Conservation (phyloP, 1,284 basidiomycete genomes). For the Apiotrichum akiyoshidainum region DNA sequence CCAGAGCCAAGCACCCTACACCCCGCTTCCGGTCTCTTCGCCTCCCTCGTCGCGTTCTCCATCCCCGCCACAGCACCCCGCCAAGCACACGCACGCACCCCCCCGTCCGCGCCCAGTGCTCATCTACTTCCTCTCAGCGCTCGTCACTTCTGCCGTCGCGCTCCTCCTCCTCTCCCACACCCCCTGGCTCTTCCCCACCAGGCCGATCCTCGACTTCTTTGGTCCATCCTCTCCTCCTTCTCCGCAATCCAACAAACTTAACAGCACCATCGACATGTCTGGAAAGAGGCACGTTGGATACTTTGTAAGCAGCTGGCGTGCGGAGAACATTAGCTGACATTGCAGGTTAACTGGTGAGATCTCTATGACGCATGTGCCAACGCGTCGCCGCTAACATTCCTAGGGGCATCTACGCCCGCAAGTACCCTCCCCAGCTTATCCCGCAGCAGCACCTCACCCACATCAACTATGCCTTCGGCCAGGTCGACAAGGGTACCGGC, state of each 20-base stretch:
- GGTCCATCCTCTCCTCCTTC: background rate
- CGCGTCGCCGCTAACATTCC: background rate
- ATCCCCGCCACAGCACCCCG: background rate
- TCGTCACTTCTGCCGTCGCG: background rate
- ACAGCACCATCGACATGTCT: constrained; percentile 5
- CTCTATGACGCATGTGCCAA: background rate
- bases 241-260: background rate
- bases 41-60: background rate
- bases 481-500: constrained; percentile 66
- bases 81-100: too few relatives aligned
- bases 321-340: background rate
- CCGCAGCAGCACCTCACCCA: constrained; percentile 69
- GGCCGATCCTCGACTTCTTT: background rate
- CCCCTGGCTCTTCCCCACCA: constrained; percentile 3
- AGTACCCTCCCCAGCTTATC: constrained; percentile 67
- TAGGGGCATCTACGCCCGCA: constrained; percentile 90
- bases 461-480: constrained; percentile 86
- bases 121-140: background rate
- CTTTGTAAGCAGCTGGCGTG: constrained; percentile 26
- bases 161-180: constrained; percentile 6
- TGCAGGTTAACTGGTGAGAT: constrained; percentile 37
- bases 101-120: background rate
- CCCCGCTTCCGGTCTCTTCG: too few relatives aligned
- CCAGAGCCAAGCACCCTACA: too few relatives aligned
- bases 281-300: constrained; percentile 36